These are phyloP conservation scores for Aspergillus flavus DNA, from an alignment of 2,329 filamentous ascomycete genomes.

Conservation along the genomic window DNA sequence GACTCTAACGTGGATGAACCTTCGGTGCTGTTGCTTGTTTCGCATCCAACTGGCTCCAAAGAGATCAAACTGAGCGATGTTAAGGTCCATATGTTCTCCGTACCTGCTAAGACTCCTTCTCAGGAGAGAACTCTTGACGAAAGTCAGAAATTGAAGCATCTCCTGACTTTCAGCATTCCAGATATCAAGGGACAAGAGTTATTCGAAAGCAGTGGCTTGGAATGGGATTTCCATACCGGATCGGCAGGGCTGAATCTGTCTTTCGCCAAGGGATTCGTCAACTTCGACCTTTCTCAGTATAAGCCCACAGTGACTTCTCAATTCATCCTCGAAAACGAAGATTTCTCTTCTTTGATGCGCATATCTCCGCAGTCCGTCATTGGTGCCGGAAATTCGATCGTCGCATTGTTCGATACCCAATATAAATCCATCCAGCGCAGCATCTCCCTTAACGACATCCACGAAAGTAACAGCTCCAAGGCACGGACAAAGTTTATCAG, in stretches of 20 bases:
- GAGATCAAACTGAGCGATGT: constrained; percentile 37
- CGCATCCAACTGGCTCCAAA: constrained; percentile 36
- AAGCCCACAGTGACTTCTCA: constrained; percentile 41
- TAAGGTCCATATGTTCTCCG: constrained; percentile 43
- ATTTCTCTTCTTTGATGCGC: constrained; percentile 46
- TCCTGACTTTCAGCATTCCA: constrained; percentile 40
- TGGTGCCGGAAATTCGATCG: constrained; percentile 42
- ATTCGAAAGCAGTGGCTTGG: constrained; percentile 28
- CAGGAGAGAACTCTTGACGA: constrained; percentile 28
- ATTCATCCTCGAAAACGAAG: constrained; percentile 39
- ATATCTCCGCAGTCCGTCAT: constrained; percentile 47
- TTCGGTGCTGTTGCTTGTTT: constrained; percentile 44
- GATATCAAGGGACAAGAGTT: constrained; percentile 30
- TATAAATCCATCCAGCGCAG: constrained; percentile 50
- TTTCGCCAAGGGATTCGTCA: constrained; percentile 43
- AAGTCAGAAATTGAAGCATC: constrained; percentile 39
- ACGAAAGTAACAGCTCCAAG: constrained; percentile 25
- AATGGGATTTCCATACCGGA: constrained; percentile 45
- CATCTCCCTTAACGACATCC: constrained; percentile 37
- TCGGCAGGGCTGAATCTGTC: constrained; percentile 44
- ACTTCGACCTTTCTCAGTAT: constrained; percentile 47
- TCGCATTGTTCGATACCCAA: constrained; percentile 51
- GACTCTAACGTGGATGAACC: constrained; percentile 31
- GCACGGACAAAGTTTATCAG: constrained; percentile 41
- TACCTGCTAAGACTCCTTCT: constrained; percentile 31